Conservation (phyloP, 2,329 filamentous ascomycete genomes). For the Penicillium crustosum region DNA sequence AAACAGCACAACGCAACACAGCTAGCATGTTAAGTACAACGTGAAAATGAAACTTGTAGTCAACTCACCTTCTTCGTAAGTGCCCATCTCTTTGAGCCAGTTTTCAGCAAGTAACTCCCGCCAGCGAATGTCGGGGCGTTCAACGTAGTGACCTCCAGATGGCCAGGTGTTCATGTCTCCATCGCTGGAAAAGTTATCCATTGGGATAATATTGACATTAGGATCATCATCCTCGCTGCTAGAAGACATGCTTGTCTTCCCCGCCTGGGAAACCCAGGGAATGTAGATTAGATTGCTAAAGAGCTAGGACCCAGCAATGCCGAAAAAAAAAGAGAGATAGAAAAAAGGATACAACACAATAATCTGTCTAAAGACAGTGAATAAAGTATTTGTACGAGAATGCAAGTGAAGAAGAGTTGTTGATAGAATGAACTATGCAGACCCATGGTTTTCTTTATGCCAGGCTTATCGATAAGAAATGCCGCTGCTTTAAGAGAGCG, state of each 20-base stretch:
- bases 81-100: conserved; percentile 50
- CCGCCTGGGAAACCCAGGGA: background rate
- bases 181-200: conserved; percentile 40
- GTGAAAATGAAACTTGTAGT: background rate
- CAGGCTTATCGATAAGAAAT: conserved; percentile 5
- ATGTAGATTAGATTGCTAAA: background rate
- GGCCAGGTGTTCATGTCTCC: conserved; percentile 40
- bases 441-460: background rate
- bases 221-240: conserved; percentile 20
- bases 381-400: background rate
- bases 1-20: background rate
- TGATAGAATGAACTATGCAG: conserved; percentile 3
- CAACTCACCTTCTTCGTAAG: conserved; percentile 38
- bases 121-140: conserved; percentile 45
- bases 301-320: background rate
- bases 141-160: conserved; percentile 22
- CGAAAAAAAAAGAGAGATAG: background rate
- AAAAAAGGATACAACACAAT: background rate
- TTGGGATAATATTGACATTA: conserved; percentile 32
- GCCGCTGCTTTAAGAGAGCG: background rate
- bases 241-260: conserved; percentile 6
- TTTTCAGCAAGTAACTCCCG: conserved; percentile 48
- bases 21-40: background rate
- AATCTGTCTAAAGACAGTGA: background rate
- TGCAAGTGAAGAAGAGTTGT: background rate